Evolutionary conservation across 768 basidiomycete genomes (phyloP), one percentile per base, ranked within the genome.

Genomic region (Amanita phalloides): DNA sequence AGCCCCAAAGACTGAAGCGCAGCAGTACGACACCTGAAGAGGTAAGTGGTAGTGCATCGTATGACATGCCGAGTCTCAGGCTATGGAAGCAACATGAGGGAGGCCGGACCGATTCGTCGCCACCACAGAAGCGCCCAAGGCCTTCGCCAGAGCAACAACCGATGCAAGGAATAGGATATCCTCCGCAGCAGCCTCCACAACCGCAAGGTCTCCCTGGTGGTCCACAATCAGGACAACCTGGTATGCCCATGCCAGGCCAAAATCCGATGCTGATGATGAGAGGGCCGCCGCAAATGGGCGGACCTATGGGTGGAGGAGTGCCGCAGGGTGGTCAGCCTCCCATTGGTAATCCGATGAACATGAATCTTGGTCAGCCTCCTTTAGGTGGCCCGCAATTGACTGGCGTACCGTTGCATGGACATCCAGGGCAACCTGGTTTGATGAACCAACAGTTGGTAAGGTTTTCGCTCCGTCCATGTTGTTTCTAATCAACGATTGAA

Each of bases 21-120:
- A 53, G 53, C 39, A 53, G 53, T 23, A 48, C 53, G 14, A 47
- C 53, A 17, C 53, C 53, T 17, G 53, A 53, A 48, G 53, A 53
- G 46, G 53, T 41, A 36, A 33, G 53, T 46, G 17, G 10, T 26
- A 10, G 6, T 53, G 20, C 21, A n/a, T 48, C 35, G 38, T 32
- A 6, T 46, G 20, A 13, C 32, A 23, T 23, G 21, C 39, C 30
- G 13, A 25, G 17, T 14, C 53, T 48, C 5, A 50, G 4, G 25
- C 10, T 39, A 50, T 48, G 14, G 17, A 37, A 36, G 45, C 37
- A 39, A 11, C 53, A 53, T 32, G 44, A 53, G 32, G 45, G 33
- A n/a, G 21, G n/a, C 7, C 53, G 53, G n/a, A 48, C 36, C 25
- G 53, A 53, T 53, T 47, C 53, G n/a, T 53, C 51, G 1, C 53